Conservation (phyloP, 2,329 filamentous ascomycete species). For the Orbilia oligospora region DNA sequence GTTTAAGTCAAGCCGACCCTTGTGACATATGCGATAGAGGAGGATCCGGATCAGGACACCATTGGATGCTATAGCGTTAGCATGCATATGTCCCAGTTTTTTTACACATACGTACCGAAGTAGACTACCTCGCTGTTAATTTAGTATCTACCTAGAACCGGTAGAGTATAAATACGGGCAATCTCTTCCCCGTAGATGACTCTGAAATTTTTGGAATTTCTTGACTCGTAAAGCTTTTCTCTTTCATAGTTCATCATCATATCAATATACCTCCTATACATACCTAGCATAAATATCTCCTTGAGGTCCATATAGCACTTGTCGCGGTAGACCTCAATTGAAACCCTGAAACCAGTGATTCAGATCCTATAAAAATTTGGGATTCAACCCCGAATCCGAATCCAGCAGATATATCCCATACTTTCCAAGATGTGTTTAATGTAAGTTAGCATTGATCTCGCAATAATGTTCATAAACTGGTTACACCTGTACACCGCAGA, state of each 20-base stretch:
- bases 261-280: slow-evolving; percentile 4
- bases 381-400: neutral
- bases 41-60: slow-evolving; percentile 20
- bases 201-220: neutral
- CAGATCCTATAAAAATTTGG: neutral
- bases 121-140: neutral
- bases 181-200: neutral
- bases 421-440: slow-evolving; percentile 49
- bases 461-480: neutral
- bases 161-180: slow-evolving; percentile 2
- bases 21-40: slow-evolving; percentile 20
- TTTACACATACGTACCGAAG: neutral
- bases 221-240: neutral
- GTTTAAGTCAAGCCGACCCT: neutral
- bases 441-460: slow-evolving; percentile 28
- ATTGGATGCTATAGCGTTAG: neutral
- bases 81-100: no score
- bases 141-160: neutral
- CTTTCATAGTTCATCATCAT: neutral
- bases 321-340: neutral
- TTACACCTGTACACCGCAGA: neutral
- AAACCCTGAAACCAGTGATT: neutral
- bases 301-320: neutral
- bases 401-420: neutral
- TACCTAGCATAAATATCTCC: neutral